phyloP scores from a whole-genome alignment of 2,329 filamentous ascomycete species.

The Diaporthe helianthi region DNA sequence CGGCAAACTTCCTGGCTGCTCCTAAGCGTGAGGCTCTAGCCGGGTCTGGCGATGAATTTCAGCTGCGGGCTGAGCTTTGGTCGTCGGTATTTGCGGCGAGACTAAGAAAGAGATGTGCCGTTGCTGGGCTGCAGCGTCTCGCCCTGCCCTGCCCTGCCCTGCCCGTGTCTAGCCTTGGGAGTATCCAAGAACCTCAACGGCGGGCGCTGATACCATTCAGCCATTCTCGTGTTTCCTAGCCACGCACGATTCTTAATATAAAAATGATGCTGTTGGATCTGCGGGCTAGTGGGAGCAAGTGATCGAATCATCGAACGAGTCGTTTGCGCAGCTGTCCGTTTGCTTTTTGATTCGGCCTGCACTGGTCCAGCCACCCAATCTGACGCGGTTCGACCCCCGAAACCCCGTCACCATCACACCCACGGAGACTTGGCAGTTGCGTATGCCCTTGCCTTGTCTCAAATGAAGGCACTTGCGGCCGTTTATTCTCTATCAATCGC shows the following conservation, averaged over 20 bases:
- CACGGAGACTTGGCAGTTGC: constrained; percentile 31
- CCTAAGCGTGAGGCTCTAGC: constrained; percentile 12
- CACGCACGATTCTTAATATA: constrained; percentile 43
- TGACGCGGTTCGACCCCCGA: constrained; percentile 33
- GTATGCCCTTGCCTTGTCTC: constrained; percentile 32
- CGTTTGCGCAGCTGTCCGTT: constrained; percentile 51
- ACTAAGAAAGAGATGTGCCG: too few relatives aligned
- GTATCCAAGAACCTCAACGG: constrained; percentile 14
- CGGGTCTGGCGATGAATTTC: neutral
- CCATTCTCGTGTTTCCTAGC: constrained; percentile 40
- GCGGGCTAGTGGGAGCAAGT: constrained; percentile 36
- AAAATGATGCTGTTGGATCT: constrained; percentile 39
- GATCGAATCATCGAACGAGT: constrained; percentile 39
- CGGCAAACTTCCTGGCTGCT: constrained; percentile 25
- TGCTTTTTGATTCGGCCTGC: constrained; percentile 42
- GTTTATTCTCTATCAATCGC: constrained; percentile 26
- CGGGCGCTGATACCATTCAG: constrained; percentile 11
- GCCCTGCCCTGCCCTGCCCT: too few relatives aligned
- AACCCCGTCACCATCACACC: constrained; percentile 26
- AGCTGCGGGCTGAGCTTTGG: constrained; percentile 14
- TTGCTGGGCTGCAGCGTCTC: too few relatives aligned
- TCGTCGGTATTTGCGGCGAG: neutral
- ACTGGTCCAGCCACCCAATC: constrained; percentile 40
- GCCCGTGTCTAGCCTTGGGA: constrained; percentile 16
- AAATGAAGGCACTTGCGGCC: constrained; percentile 28